Evolutionary conservation across 805 yeast genomes (phyloP), one percentile per base, ranked within the genome.

Genomic region (Spathaspora boniae): DNA sequence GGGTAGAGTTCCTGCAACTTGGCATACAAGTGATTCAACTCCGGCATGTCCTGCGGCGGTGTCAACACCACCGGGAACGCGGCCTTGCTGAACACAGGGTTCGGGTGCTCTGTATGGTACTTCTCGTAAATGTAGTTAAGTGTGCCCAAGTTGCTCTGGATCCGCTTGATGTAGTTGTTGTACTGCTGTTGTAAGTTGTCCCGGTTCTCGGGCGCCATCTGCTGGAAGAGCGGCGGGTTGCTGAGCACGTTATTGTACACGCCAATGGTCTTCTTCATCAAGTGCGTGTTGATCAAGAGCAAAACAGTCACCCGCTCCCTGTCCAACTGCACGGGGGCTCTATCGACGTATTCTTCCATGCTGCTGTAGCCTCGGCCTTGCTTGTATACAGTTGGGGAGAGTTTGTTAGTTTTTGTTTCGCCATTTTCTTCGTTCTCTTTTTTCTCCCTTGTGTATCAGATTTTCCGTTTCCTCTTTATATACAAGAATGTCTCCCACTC

Each of bases 1-100:
- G 79, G 80, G 42, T 75, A 76, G 24, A 76, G 48, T 34, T 68
- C 70, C 45, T 70, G 73, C 18, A 71, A 54, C 32, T 62, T 58
- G n/a, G 60, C 59, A 50, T 76, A 76, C 26, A 70, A 61, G 25
- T 64, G 70, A 33, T 58, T 57, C 28, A 76, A 57, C 44, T 74
- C 81, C 0, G 80, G 78, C 58, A 74, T 62, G 29, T 74, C 80
- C 3, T 67, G 67, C 6, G 81, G 81, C 4, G 82, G 70, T 1
- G 73, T 58, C 40, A 75, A 63, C 26, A 76, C 71, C 20, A 70
- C 65, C 2, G 82, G 82, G 37, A 68, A 68, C 11, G 51, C 54
- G 33, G 50, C 48, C 41, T 56, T 53, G 29, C 54, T 58, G n/a
- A n/a, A n/a, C n/a, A n/a, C n/a, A 22, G 46, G 53, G n/a, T 26